Evolutionary conservation across 1,284 basidiomycete species (phyloP).

Genomic region (Ceratobasidium sp.): DNA sequence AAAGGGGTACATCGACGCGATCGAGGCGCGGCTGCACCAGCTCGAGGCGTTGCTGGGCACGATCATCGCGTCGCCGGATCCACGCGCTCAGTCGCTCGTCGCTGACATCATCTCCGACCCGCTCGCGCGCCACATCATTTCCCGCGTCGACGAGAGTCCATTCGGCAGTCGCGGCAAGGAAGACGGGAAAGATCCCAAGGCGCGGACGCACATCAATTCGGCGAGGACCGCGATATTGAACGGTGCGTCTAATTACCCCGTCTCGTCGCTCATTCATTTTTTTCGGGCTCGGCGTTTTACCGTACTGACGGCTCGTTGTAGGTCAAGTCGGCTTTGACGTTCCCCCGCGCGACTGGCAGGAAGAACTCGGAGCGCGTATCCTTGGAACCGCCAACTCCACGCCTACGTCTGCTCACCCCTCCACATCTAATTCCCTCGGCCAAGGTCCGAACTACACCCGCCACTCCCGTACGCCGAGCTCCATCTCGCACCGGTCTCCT

Average conservation of each 20-base stretch:
- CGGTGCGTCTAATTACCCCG: constrained; percentile 20
- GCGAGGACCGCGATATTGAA: constrained; percentile 36
- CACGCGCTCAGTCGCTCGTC: constrained; percentile 71
- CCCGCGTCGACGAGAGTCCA: constrained; percentile 78
- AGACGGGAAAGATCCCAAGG: constrained; percentile 39
- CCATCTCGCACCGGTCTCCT: constrained; percentile 18
- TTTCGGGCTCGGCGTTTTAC: constrained; percentile 54
- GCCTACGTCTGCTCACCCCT: background rate
- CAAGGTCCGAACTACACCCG: background rate
- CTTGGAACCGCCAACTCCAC: constrained; percentile 47
- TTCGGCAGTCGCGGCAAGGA: constrained; percentile 69
- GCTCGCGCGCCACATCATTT: constrained; percentile 79
- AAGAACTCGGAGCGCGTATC: constrained; percentile 70
- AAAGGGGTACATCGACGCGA: constrained; percentile 91
- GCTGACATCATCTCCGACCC: constrained; percentile 75
- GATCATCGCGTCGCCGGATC: constrained; percentile 76
- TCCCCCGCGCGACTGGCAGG: constrained; percentile 86
- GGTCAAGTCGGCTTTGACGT: constrained; percentile 56
- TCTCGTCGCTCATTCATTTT: constrained; percentile 60
- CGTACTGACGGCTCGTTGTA: no score
- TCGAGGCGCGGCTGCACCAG: constrained; percentile 88
- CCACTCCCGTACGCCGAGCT: constrained; percentile 30
- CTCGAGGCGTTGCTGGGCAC: constrained; percentile 84
- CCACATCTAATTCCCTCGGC: background rate
- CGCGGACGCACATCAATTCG: constrained; percentile 36